phyloP scores from a whole-genome alignment of 306 rosid species.

The Fragaria vesca region DNA sequence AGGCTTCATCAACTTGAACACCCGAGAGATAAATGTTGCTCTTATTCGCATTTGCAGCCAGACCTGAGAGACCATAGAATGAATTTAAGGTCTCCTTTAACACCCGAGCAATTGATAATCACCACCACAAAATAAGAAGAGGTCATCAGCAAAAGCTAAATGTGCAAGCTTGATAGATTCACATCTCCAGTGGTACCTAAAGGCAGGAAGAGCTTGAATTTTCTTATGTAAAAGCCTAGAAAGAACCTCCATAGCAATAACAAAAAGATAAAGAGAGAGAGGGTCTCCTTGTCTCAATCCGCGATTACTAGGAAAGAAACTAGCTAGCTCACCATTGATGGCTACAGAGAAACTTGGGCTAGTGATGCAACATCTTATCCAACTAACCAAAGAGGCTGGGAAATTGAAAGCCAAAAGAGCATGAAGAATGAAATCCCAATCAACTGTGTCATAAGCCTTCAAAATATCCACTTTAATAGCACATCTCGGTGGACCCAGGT shows the following conservation, averaged over 20 bases:
- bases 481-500: too few species aligned
- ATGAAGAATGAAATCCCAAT: too few species aligned
- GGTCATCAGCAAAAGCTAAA: neutral
- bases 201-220: neutral
- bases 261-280: neutral
- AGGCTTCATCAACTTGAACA: neutral
- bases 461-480: too few species aligned
- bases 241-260: neutral
- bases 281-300: neutral
- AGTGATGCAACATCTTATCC: neutral
- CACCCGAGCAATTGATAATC: neutral
- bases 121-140: neutral
- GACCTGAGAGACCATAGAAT: neutral
- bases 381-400: neutral
- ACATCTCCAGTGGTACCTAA: neutral
- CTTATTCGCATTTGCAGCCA: neutral
- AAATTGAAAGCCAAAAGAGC: too few species aligned
- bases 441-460: too few species aligned
- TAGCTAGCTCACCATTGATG: neutral
- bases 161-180: neutral
- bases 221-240: neutral
- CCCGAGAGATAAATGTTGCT: neutral
- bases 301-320: neutral
- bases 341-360: neutral
- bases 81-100: neutral